Base-by-base conservation (phyloP, 768 basidiomycete species). In the Leccinellum albellum region DNA sequence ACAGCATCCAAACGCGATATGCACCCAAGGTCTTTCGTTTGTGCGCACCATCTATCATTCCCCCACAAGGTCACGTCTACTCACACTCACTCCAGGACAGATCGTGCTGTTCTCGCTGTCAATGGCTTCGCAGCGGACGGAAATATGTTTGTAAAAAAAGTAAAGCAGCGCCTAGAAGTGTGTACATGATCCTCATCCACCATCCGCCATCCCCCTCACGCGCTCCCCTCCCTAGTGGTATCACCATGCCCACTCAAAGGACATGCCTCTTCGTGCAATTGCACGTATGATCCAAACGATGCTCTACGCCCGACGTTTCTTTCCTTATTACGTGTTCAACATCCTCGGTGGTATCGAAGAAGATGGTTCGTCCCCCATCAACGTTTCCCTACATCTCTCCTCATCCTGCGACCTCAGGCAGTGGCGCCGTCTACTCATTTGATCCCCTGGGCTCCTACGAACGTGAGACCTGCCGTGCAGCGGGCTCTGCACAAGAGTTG, bases 361-460 rank as follows among this genome's bases (percentile, higher is more conserved):
- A 69, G 94, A 97, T 70, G 94, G 94, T 94, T 67, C 64, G 89
- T 80, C 53, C 35, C 21, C 9, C 35, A 4, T 15, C 20, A 20
- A 20, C 42, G 8, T 29, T 29, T 15, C 8, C 31, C 44, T 29
- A 3, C 37, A 6, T 35, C 20, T 31, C 8, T 21, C 37, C 61
- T 68, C 54, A 62, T 47, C 32, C 40, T 31, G 49, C 13, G 26
- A 46, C 26, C 35, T 4, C 70, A 96, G 94, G 95, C 12, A 85
- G 91, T 35, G 97, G 97, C 52, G 93, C 96, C 10, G 95, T 99
- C 29, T 99, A 99, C 80, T 98, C 96, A n/a, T 99, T 97, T 73
- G 97, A 99, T 75, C 97, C 97, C 37, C 94, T 98, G 31, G 97
- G 97, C 26, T 94, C 91, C 49, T 99, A 99, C 73, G 95, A 98